Conservation (phyloP, 129 eudicot genomes). For the Mikania micrantha region DNA sequence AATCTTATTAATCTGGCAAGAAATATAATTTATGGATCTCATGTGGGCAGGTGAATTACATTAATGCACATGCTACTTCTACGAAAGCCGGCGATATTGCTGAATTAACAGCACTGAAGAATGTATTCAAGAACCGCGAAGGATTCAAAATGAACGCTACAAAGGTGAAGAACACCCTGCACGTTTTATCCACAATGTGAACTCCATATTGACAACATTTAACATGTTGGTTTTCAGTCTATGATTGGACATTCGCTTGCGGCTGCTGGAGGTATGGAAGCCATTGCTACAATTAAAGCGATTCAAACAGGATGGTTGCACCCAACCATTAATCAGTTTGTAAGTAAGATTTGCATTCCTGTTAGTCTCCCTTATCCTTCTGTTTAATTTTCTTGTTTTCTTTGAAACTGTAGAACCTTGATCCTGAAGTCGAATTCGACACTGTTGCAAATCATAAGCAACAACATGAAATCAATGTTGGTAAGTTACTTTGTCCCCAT, state of each 20-base stretch:
- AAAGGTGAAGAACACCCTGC: background rate
- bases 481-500: too few relatives aligned
- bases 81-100: background rate
- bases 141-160: constrained; percentile 9
- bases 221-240: background rate
- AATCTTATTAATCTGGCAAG: too few relatives aligned
- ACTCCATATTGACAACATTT: background rate
- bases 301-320: constrained; percentile 16
- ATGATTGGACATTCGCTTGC: background rate
- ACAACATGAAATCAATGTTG: background rate
- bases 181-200: background rate
- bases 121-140: background rate
- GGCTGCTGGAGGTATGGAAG: constrained; percentile 13
- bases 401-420: background rate
- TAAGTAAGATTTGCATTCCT: background rate
- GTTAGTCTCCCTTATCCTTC: background rate
- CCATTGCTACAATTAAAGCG: constrained; percentile 4
- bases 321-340: constrained; percentile 12
- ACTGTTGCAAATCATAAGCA: background rate
- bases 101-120: background rate
- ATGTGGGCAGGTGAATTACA: constrained; percentile 2
- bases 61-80: constrained; percentile 15
- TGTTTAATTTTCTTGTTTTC: background rate
- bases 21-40: background rate
- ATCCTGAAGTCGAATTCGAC: background rate